These are phyloP conservation scores for Aureobasidium mangrovei DNA, from an alignment of 2,329 filamentous ascomycete genomes.

Conservation along the genomic window DNA sequence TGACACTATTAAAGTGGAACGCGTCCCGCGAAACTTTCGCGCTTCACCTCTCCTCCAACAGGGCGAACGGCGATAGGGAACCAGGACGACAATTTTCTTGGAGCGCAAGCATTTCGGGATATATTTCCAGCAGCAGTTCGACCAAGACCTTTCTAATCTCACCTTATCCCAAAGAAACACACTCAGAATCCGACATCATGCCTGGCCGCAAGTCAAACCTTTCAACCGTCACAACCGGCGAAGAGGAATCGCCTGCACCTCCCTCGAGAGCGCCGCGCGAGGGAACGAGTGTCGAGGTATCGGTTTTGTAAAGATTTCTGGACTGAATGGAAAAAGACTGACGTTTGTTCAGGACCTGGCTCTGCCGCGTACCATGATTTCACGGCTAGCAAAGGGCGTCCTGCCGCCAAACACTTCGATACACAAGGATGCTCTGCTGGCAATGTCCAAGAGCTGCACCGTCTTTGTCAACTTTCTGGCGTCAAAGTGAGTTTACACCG, in stretches of 20 bases:
- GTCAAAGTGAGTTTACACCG: conserved; percentile 50
- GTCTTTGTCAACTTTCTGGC: conserved; percentile 77
- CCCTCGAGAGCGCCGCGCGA: conserved; percentile 15
- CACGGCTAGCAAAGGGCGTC: conserved; percentile 69
- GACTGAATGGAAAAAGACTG: conserved; percentile 15
- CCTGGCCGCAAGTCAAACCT: conserved; percentile 41
- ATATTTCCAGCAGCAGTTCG: too few species aligned
- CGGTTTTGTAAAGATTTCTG: background rate
- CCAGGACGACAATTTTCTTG: background rate
- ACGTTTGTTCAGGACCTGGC: conserved; percentile 55
- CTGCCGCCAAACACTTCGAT: conserved; percentile 74
- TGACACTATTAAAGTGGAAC: background rate
- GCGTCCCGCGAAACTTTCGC: conserved; percentile 12
- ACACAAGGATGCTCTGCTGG: conserved; percentile 70
- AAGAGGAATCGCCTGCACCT: conserved; percentile 26
- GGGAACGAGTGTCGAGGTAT: conserved; percentile 37
- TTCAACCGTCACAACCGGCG: conserved; percentile 31
- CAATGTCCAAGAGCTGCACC: conserved; percentile 71
- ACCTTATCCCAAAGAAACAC: too few species aligned
- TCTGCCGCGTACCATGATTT: conserved; percentile 73
- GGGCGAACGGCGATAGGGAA: background rate
- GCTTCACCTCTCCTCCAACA: conserved; percentile 4
- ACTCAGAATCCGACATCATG: conserved; percentile 26
- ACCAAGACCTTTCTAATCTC: too few species aligned
- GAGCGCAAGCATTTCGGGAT: too few species aligned